Evolutionary conservation across 2,329 filamentous ascomycete species (phyloP).

Genomic region (Penicillium thymicola): DNA sequence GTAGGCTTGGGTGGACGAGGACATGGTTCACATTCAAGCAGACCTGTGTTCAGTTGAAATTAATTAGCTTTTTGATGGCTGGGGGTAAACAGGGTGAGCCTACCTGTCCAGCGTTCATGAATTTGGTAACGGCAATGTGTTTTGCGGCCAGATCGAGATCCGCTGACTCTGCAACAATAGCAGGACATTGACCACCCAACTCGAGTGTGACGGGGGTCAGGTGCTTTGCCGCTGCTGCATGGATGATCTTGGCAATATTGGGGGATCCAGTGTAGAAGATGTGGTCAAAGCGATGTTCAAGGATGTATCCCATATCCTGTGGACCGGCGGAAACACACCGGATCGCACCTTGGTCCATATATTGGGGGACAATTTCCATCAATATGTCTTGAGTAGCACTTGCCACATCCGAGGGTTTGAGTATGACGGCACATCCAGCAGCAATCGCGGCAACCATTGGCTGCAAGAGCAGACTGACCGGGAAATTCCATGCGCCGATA

Average conservation of each 20-base stretch:
- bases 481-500: conserved; percentile 50
- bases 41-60: conserved; percentile 18
- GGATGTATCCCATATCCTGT: conserved; percentile 36
- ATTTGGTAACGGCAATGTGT: conserved; percentile 45
- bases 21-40: conserved; percentile 46
- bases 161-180: conserved; percentile 42
- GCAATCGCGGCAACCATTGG: conserved; percentile 46
- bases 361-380: conserved; percentile 40
- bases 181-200: conserved; percentile 47
- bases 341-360: conserved; percentile 43
- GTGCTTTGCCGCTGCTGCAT: conserved; percentile 43
- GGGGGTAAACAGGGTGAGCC: neutral
- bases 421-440: conserved; percentile 41
- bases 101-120: conserved; percentile 43
- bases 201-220: conserved; percentile 48
- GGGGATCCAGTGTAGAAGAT: conserved; percentile 49
- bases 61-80: neutral
- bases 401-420: conserved; percentile 48
- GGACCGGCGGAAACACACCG: conserved; percentile 38
- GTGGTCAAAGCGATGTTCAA: conserved; percentile 42
- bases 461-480: conserved; percentile 38
- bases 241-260: conserved; percentile 39
- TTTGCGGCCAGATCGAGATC: conserved; percentile 45
- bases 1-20: conserved; percentile 42
- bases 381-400: conserved; percentile 37